Conservation (phyloP, 768 basidiomycete genomes). For the Sporobolomyces phaffii region DNA sequence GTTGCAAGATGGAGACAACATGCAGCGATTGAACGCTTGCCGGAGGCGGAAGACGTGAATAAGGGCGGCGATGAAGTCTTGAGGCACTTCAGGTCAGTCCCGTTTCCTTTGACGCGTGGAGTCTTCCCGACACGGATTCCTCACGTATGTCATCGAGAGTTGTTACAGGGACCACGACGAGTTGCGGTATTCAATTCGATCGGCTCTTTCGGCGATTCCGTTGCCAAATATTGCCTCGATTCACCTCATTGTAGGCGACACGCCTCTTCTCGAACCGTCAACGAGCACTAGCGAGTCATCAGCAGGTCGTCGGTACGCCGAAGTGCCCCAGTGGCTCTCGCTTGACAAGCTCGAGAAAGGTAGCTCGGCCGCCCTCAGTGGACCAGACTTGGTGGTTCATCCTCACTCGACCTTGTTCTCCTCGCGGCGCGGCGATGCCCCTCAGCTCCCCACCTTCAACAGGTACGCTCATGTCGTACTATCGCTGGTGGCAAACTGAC, state of each 20-base stretch:
- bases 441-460: slow-evolving; percentile 38
- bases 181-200: slow-evolving; percentile 42
- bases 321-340: no score
- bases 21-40: not conserved
- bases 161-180: slow-evolving; percentile 41
- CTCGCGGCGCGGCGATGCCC: no score
- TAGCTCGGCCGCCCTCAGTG: not conserved
- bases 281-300: not conserved
- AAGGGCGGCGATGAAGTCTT: not conserved
- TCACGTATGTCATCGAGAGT: no score
- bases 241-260: slow-evolving; percentile 25
- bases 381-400: no score
- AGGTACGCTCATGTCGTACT: no score
- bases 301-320: no score
- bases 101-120: not conserved
- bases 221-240: not conserved
- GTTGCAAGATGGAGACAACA: slow-evolving; percentile 2
- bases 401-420: slow-evolving; percentile 21
- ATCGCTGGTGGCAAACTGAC: no score
- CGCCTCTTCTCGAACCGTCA: slow-evolving; percentile 36
- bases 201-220: slow-evolving; percentile 28
- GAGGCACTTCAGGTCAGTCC: slow-evolving; percentile 19
- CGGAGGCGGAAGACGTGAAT: slow-evolving; percentile 7
- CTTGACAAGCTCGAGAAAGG: no score
- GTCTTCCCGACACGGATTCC: no score